These are phyloP conservation scores for Perkinsus chesapeaki DNA, from an alignment of 169 alveolate genomes.

Conservation along the genomic window DNA sequence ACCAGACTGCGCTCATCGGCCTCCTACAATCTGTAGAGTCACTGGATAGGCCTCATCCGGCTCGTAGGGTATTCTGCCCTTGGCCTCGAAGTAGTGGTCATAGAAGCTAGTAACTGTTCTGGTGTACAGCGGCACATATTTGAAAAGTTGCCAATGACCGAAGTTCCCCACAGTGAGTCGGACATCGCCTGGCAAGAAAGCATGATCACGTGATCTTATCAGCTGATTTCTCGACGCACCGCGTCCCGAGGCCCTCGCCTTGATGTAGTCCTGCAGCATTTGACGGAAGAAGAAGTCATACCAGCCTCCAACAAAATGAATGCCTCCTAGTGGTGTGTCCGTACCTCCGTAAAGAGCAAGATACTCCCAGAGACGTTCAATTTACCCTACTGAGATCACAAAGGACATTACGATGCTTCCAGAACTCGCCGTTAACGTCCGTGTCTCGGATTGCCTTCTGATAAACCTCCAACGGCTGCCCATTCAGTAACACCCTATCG, in stretches of 20 bases:
- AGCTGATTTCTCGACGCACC: background rate
- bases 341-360: background rate
- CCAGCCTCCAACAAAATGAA: background rate
- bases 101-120: background rate
- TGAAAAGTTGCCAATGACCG: background rate
- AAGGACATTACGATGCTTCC: background rate
- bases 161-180: background rate
- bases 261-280: background rate
- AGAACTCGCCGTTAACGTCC: background rate
- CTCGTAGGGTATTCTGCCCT: background rate
- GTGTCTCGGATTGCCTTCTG: background rate
- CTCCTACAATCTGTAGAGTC: background rate
- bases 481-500: background rate
- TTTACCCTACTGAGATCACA: background rate
- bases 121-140: background rate
- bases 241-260: background rate
- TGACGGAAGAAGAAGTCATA: background rate
- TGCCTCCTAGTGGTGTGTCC: background rate
- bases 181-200: background rate
- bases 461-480: background rate
- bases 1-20: background rate
- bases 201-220: background rate
- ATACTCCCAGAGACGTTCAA: background rate
- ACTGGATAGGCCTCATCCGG: background rate
- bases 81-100: background rate